Base-by-base conservation (phyloP, 805 yeast species). In the Monosporozyma solicola region DNA sequence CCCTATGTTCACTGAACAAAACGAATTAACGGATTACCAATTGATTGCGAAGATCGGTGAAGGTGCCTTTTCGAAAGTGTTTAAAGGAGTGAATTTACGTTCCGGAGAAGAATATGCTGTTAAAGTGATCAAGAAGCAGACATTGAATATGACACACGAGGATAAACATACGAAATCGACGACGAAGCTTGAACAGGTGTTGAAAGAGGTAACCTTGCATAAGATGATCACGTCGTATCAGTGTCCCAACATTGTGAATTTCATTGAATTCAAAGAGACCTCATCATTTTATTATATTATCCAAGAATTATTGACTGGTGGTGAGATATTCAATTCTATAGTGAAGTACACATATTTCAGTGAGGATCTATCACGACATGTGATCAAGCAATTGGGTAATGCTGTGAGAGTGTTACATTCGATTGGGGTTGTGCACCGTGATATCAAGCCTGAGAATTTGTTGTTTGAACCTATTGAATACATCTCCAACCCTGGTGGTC, bases 31-130 rank as follows among this genome's bases (percentile, higher is more conserved):
- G 16, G 66, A 59, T 3, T 80, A 77, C 59, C 66, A 65, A 51
- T 61, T 80, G 29, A 51, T 74, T 3, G 72, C 72, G 46, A 76
- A 77, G 61, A 77, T 87, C 56, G 95, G 95, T 8, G 94, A 87
- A 66, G 95, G 95, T 27, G 91, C 95, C 0, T 87, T 87, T 59
- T 84, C 91, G 3, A 77, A 80, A 32, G 95, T 87, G 16, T 84
- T 81, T 68, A 79, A 79, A 51, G 91, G 88, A 27, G 49, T 61
- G n/a, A 73, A 66, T 24, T 51, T 58, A 24, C 51, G 51, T 15
- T 49, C 52, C 20, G 58, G 60, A 8, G 56, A 56, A 39, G 59
- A 58, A 48, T 80, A 79, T 24, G 84, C 84, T 1, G 70, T 80
- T 39, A 80, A 80, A 60, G 73, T 80, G 32, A 84, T 90, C 55